Evolutionary conservation across 176 grass and related monocot species (phyloP).

Genomic region (Paspalum vaginatum): DNA sequence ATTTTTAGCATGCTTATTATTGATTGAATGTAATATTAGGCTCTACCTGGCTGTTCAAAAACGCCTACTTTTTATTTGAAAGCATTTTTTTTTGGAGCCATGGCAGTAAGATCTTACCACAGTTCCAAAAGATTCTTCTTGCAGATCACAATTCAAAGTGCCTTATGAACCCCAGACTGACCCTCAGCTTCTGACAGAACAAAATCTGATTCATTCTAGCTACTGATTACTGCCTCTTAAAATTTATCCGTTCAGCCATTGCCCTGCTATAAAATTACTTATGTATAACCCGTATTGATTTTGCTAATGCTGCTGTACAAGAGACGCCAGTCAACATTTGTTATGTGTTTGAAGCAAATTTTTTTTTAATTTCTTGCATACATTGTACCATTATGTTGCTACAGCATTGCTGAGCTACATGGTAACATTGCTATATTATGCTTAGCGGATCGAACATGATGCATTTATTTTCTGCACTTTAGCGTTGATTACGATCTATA

Average conservation of each 20-base stretch:
- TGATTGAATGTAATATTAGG: conserved; percentile 30
- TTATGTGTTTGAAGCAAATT: neutral
- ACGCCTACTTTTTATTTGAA: neutral
- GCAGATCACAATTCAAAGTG: neutral
- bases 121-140: neutral
- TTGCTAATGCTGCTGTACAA: neutral
- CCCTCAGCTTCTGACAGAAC: neutral
- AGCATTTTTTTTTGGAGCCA: neutral
- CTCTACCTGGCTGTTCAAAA: neutral
- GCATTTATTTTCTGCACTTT: neutral
- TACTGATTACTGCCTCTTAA: conserved; percentile 27
- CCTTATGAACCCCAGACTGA: neutral
- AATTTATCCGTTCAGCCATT: conserved; percentile 14
- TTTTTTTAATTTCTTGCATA: conserved; percentile 10
- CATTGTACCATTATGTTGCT: neutral
- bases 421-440: conserved; percentile 10
- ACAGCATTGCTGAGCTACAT: neutral
- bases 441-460: conserved; percentile 5
- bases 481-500: neutral
- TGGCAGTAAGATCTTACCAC: neutral
- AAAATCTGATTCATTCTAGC: conserved; percentile 3
- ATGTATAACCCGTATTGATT: conserved; percentile 20
- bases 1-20: conserved; percentile 13
- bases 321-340: conserved; percentile 2
- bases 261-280: conserved; percentile 4